These are phyloP conservation scores for Ceratobasidium sp. DNA, from an alignment of 1,284 basidiomycete species.

Conservation along the genomic window DNA sequence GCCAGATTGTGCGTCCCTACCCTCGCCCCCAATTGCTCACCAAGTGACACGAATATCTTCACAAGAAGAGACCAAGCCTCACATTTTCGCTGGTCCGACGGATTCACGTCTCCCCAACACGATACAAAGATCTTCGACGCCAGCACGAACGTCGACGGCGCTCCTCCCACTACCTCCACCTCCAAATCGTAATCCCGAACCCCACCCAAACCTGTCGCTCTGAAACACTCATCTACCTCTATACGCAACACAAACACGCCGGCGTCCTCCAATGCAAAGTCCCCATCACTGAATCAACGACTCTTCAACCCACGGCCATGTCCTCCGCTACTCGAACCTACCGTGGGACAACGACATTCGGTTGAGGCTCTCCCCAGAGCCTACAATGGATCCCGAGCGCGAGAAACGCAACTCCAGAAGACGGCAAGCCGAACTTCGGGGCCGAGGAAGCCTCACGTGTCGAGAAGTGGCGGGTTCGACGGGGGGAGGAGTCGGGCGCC, in stretches of 20 bases:
- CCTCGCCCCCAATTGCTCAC: neutral
- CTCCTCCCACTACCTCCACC: conserved; percentile 65
- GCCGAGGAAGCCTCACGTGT: conserved; percentile 55
- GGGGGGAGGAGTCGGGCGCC: conserved; percentile 53
- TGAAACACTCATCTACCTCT: too few species aligned
- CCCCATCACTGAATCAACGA: conserved; percentile 83
- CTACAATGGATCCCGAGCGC: conserved; percentile 74
- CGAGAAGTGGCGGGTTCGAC: conserved; percentile 58
- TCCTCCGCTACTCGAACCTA: too few species aligned
- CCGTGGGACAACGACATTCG: conserved; percentile 84
- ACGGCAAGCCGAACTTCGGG: conserved; percentile 70
- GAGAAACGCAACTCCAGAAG: conserved; percentile 73
- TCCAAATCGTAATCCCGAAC: conserved; percentile 53
- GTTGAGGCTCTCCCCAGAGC: conserved; percentile 82
- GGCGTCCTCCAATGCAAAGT: conserved; percentile 87
- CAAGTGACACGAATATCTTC: conserved; percentile 51
- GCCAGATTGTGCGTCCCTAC: conserved; percentile 68
- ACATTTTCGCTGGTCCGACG: conserved; percentile 91
- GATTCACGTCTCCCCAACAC: conserved; percentile 83
- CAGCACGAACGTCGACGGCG: conserved; percentile 73
- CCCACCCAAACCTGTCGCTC: conserved; percentile 77
- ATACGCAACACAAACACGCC: conserved; percentile 88
- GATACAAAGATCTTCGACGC: conserved; percentile 93
- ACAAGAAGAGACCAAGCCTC: conserved; percentile 85
- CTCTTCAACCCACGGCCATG: conserved; percentile 88